Percentiles rank a stretch among this genome's conserved stretches.
Conservation (phyloP, 2,329 filamentous ascomycete species). For the Rhynchosporium agropyri region DNA sequence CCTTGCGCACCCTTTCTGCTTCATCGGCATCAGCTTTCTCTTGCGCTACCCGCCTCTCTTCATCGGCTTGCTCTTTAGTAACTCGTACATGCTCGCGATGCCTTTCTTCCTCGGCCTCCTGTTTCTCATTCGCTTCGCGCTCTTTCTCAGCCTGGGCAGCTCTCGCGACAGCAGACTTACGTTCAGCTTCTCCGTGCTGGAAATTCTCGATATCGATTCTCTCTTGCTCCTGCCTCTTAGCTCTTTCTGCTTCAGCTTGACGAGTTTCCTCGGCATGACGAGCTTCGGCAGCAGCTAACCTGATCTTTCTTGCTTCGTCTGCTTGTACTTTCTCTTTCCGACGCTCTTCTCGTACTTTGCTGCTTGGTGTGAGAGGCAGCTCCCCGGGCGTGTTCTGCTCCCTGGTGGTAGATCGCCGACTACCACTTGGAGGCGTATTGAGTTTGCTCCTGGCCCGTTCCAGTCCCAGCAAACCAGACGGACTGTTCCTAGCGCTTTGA, state of each 20-base stretch:
- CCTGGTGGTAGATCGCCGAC: constrained; percentile 24
- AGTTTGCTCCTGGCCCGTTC: constrained; percentile 28
- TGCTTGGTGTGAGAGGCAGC: constrained; percentile 36
- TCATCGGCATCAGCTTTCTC: constrained; percentile 26
- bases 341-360: constrained; percentile 31
- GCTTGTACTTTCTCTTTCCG: constrained; percentile 23
- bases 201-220: constrained; percentile 24
- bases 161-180: constrained; percentile 25
- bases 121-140: constrained; percentile 23
- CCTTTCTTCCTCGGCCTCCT: constrained; percentile 26
- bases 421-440: constrained; percentile 34
- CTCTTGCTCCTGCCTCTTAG: constrained; percentile 26
- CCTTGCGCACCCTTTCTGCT: constrained; percentile 14
- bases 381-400: constrained; percentile 27
- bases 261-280: constrained; percentile 27
- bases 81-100: constrained; percentile 22
- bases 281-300: constrained; percentile 30
- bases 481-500: constrained; percentile 31
- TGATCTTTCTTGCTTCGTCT: constrained; percentile 30
- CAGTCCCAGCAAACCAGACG: constrained; percentile 25
- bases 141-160: constrained; percentile 29
- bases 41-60: constrained; percentile 22
- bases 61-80: constrained; percentile 30
- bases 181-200: constrained; percentile 26
- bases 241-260: constrained; percentile 25